Percentiles rank a stretch among this genome's conserved stretches.
Evolutionary conservation across 164 flowering plant species (phyloP).

Genomic region (Cinnamomum chago): DNA sequence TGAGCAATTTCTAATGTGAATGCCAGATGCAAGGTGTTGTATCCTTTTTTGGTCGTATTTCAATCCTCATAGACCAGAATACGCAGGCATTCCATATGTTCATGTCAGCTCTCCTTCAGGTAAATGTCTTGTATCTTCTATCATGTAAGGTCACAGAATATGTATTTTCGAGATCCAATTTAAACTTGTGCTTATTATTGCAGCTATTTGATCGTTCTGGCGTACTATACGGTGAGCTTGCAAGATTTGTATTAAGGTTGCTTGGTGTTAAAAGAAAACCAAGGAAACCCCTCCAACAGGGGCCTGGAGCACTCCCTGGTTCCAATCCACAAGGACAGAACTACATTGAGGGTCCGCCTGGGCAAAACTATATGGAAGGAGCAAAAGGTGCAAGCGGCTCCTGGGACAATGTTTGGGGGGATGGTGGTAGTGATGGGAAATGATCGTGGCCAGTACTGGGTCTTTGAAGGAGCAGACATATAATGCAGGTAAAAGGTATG

Average conservation of each 20-base stretch:
- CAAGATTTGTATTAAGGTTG: slow-evolving; percentile 82
- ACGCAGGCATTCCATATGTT: slow-evolving; percentile 95
- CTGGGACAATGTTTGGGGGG: slow-evolving; percentile 83
- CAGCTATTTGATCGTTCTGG: slow-evolving; percentile 95
- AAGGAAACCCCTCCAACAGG: slow-evolving; percentile 42
- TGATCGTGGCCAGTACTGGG: background rate
- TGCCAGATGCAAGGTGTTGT: slow-evolving; percentile 94
- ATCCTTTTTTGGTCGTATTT: slow-evolving; percentile 71
- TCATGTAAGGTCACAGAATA: background rate
- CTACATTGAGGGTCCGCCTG: slow-evolving; percentile 37
- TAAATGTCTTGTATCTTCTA: slow-evolving; percentile 7
- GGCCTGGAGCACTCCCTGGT: slow-evolving; percentile 48
- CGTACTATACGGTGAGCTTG: slow-evolving; percentile 82
- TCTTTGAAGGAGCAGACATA: background rate
- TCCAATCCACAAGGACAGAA: slow-evolving; percentile 41
- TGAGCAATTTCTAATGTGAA: background rate
- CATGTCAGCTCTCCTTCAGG: slow-evolving; percentile 96
- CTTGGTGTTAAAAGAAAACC: slow-evolving; percentile 74
- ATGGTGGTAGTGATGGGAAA: slow-evolving; percentile 1
- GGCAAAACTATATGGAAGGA: slow-evolving; percentile 41
- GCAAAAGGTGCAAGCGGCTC: slow-evolving; percentile 57
- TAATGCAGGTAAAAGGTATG: background rate
- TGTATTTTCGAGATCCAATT: background rate
- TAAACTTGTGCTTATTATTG: slow-evolving; percentile 4
- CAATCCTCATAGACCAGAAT: slow-evolving; percentile 84